phyloP scores from a whole-genome alignment of 768 basidiomycete genomes.

The Mycena maculata region DNA sequence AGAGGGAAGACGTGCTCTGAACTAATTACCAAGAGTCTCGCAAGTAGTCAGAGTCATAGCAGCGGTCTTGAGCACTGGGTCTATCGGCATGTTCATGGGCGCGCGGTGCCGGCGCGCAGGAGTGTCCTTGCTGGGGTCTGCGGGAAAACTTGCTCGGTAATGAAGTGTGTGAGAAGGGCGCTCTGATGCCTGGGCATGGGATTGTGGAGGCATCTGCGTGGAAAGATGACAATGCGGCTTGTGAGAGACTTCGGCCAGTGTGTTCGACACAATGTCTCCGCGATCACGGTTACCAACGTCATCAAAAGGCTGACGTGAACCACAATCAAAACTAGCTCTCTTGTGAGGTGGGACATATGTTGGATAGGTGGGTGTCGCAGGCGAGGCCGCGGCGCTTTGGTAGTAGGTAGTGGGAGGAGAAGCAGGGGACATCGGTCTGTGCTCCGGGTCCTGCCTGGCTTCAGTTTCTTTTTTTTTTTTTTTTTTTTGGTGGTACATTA shows the following conservation, averaged over 20 bases:
- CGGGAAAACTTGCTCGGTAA: neutral
- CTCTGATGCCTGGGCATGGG: neutral
- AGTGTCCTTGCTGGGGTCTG: neutral
- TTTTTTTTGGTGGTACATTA: no score
- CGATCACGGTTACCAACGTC: constrained; percentile 1
- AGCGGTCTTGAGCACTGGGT: neutral
- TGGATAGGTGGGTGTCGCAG: neutral
- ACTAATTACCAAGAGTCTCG: no score
- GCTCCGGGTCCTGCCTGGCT: no score
- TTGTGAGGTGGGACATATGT: constrained; percentile 22
- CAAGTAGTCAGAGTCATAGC: no score
- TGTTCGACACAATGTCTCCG: neutral
- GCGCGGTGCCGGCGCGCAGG: neutral
- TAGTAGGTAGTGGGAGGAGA: neutral
- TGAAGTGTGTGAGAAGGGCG: neutral
- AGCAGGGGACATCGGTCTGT: no score
- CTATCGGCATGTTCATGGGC: neutral
- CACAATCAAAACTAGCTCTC: constrained; percentile 12
- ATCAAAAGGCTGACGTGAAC: constrained; percentile 8
- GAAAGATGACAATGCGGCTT: constrained; percentile 7
- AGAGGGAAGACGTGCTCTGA: neutral
- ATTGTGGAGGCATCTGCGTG: neutral
- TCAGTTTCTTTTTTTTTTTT: no score
- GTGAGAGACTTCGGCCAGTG: neutral
- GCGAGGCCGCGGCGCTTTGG: neutral